Evolutionary conservation across 441 rosid genomes (phyloP), one percentile per base, ranked within the genome.

Genomic region (Gossypium davidsonii): DNA sequence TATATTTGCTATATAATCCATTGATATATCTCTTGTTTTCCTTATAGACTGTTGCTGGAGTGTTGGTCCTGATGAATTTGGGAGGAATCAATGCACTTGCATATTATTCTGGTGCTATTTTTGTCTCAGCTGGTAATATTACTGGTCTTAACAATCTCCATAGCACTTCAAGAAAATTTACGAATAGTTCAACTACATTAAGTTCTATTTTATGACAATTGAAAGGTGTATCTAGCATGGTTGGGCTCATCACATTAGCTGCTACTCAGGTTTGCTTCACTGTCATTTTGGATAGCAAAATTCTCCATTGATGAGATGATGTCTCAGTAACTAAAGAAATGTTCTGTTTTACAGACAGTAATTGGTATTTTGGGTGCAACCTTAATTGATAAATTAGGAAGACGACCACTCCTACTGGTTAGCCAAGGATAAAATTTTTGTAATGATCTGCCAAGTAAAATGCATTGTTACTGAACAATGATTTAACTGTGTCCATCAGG

Each of bases 371-470:
- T 86, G 49, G 93, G 95, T 67, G 87, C 94, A 65, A 3, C 86
- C 48, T 71, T 90, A 68, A 84, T 89, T 55, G 98, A 94, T 79
- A 92, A 81, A 79, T 82, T 82, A 26, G 98, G 97, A 74, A 88
- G 98, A 82, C 84, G 92, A 25, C 97, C 95, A 31, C 87, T 94
- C 20, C 86, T 88, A 9, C 86, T 94, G 97, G 97, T 93, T 28
- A 25, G 67, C 21, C 56, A 20, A 4, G 10, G 1, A 46, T 11
- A 17, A 28, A 11, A 14, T 17, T 9, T 37, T 63, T 37, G 4
- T 63, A 18, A 17, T 69, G 11, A 37, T 53, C 12, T 69, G 26
- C 6, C 21, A 15, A 34, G 6, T 28, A 6, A 15, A 34, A 53
- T 49, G 72, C n/a, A 26, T 3, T 44, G 18, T 66, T 69, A 53